Percentiles rank a stretch among this genome's conserved stretches.
Evolutionary conservation across 164 flowering plant genomes (phyloP).

Genomic region (Piper betle): DNA sequence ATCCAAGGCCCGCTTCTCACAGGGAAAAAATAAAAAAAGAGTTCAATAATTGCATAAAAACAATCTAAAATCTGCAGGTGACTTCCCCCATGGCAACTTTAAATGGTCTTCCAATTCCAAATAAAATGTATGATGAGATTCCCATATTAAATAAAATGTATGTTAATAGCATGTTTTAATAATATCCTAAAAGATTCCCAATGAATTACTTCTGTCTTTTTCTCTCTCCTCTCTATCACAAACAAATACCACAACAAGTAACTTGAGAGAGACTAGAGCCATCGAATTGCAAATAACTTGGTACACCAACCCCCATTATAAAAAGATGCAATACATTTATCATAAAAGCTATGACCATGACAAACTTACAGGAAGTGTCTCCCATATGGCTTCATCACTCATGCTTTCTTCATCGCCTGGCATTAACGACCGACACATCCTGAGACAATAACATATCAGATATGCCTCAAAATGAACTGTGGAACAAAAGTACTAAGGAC

Average conservation of each 20-base stretch:
- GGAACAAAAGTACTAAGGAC: not conserved
- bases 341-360: constrained; percentile 1
- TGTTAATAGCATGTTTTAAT: too few species aligned
- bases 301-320: not conserved
- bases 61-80: too few species aligned
- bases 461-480: not conserved
- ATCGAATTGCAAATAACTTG: not conserved
- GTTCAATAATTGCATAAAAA: too few species aligned
- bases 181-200: too few species aligned
- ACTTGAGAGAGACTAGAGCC: not conserved
- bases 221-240: not conserved
- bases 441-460: constrained; percentile 12
- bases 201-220: too few species aligned
- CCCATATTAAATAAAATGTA: too few species aligned
- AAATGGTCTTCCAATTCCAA: too few species aligned
- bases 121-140: too few species aligned
- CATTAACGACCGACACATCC: constrained; percentile 90
- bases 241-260: not conserved
- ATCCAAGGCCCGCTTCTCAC: too few species aligned
- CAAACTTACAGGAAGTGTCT: constrained; percentile 84
- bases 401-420: constrained; percentile 91
- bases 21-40: too few species aligned
- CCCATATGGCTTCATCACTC: constrained; percentile 92
- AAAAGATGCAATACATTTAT: not conserved
- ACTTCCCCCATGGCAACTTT: too few species aligned